Percentiles rank a stretch among this genome's conserved stretches.
Evolutionary conservation across 2,329 filamentous ascomycete species (phyloP).

Genomic region (Paecilomyces fulvus): DNA sequence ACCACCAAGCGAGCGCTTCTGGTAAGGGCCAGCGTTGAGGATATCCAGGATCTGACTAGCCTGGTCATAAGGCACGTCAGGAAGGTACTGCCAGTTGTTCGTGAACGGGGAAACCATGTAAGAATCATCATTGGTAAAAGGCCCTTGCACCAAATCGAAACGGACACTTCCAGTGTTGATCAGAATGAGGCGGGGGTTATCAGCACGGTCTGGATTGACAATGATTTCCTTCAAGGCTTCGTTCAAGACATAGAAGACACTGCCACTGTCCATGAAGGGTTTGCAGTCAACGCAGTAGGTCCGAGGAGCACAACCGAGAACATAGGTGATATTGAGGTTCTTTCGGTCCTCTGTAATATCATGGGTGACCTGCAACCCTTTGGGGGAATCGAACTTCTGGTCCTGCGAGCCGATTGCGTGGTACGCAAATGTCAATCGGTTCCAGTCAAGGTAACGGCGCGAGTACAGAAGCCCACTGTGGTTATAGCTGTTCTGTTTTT

Average conservation of each 20-base stretch:
- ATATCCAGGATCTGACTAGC: slow-evolving; percentile 19
- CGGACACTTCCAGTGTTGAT: slow-evolving; percentile 54
- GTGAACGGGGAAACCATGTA: slow-evolving; percentile 19
- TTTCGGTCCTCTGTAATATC: slow-evolving; percentile 45
- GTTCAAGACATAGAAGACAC: slow-evolving; percentile 47
- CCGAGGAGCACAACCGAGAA: slow-evolving; percentile 54
- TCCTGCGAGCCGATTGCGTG: slow-evolving; percentile 47
- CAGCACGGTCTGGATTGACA: slow-evolving; percentile 43
- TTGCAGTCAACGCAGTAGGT: slow-evolving; percentile 52
- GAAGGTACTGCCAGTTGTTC: slow-evolving; percentile 21
- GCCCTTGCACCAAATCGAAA: slow-evolving; percentile 55
- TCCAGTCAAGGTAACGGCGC: slow-evolving; percentile 61
- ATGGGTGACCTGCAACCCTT: slow-evolving; percentile 40
- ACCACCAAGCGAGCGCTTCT: slow-evolving; percentile 15
- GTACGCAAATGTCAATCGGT: slow-evolving; percentile 56
- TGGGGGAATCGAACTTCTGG: slow-evolving; percentile 40
- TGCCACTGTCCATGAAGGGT: slow-evolving; percentile 44
- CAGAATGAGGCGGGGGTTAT: slow-evolving; percentile 48
- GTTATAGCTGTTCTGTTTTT: background rate
- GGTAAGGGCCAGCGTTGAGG: slow-evolving; percentile 18
- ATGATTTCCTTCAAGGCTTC: slow-evolving; percentile 46
- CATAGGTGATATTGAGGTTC: slow-evolving; percentile 46
- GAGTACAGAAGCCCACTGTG: slow-evolving; percentile 32
- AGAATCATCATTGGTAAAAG: slow-evolving; percentile 45
- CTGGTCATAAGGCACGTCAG: slow-evolving; percentile 20